Evolutionary conservation across 441 rosid species (phyloP).

Genomic region (Viola pubescens): DNA sequence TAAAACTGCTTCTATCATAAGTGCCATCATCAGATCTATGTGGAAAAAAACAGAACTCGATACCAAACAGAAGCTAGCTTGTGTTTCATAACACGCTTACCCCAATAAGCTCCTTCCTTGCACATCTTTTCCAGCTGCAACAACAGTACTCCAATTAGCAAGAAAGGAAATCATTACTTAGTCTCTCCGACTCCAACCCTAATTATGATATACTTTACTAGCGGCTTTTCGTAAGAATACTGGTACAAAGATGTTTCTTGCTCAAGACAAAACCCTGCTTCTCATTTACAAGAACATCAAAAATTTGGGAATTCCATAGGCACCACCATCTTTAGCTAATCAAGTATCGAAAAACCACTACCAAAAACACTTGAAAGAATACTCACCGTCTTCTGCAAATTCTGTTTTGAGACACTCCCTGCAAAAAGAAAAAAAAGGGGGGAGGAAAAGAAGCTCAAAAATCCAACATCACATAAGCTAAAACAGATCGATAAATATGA

Average conservation of each 20-base stretch:
- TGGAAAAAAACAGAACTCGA: no score
- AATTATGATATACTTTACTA: neutral
- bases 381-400: slow-evolving; percentile 53
- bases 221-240: no score
- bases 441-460: no score
- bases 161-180: neutral
- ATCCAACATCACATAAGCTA: neutral
- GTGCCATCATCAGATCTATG: no score
- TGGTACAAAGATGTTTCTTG: no score
- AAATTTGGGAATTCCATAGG: neutral
- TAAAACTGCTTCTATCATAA: no score
- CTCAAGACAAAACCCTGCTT: no score
- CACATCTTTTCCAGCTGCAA: slow-evolving; percentile 74
- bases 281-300: no score
- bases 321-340: neutral
- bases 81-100: slow-evolving; percentile 25
- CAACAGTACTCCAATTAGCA: slow-evolving; percentile 6
- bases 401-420: slow-evolving; percentile 48
- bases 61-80: no score
- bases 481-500: neutral
- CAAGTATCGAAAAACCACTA: no score
- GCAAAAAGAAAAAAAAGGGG: slow-evolving; percentile 11
- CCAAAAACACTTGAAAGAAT: neutral
- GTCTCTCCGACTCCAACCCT: neutral
- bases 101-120: slow-evolving; percentile 74